Conservation (phyloP, 2,329 filamentous ascomycete species). For the Cercospora sp. region DNA sequence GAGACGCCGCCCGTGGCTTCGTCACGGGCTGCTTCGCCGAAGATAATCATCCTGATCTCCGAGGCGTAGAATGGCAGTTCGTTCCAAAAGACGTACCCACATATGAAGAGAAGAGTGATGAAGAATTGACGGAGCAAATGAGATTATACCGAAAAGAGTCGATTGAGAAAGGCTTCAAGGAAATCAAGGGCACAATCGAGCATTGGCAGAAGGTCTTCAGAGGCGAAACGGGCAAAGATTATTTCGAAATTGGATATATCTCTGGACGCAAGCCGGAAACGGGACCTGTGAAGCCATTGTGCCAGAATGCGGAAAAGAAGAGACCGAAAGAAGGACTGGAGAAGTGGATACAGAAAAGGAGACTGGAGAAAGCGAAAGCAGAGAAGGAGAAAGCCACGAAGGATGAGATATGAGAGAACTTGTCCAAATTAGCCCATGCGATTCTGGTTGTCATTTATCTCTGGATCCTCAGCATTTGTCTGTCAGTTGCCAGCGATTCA, state of each 20-base stretch:
- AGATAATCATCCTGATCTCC: conserved; percentile 79
- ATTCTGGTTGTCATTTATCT: not conserved
- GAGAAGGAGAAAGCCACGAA: conserved; percentile 8
- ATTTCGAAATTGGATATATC: conserved; percentile 76
- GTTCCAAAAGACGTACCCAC: conserved; percentile 57
- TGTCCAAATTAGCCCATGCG: not conserved
- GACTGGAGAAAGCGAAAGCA: conserved; percentile 15
- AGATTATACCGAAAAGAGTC: conserved; percentile 59
- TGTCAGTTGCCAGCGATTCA: not conserved
- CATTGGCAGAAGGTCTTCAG: conserved; percentile 84
- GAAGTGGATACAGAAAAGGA: conserved; percentile 21
- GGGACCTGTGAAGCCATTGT: conserved; percentile 43
- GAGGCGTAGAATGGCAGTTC: conserved; percentile 85
- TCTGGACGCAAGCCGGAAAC: conserved; percentile 62
- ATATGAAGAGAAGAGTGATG: conserved; percentile 31
- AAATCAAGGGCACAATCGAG: conserved; percentile 66
- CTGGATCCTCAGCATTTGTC: not conserved
- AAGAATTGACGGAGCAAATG: conserved; percentile 29
- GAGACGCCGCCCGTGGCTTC: conserved; percentile 83
- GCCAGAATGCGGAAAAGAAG: conserved; percentile 63
- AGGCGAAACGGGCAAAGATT: conserved; percentile 67
- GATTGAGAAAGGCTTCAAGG: conserved; percentile 60
- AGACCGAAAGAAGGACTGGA: conserved; percentile 51
- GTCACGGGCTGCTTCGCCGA: conserved; percentile 90
- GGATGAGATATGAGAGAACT: conserved; percentile 14